phyloP scores from a whole-genome alignment of 176 grass and related monocot species.

The Chloris gayana region DNA sequence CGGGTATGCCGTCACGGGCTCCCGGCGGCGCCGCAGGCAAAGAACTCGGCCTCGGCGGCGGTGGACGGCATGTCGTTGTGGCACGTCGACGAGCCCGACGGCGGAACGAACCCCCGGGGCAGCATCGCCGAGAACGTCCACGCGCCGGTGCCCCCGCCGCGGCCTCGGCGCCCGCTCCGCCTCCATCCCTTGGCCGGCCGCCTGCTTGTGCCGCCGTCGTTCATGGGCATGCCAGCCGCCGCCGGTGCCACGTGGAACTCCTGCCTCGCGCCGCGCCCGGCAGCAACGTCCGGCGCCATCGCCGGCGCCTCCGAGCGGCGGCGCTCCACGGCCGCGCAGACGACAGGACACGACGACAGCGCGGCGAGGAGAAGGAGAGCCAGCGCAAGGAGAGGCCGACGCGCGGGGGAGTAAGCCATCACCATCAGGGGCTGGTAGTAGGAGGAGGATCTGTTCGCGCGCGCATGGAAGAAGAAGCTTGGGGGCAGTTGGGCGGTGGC shows the following conservation, averaged over 20 bases:
- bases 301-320: not conserved
- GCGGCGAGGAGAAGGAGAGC: not conserved
- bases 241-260: not conserved
- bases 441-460: not conserved
- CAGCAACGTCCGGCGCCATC: not conserved
- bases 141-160: slow-evolving; percentile 27
- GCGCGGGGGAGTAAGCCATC: slow-evolving; percentile 29
- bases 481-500: not conserved
- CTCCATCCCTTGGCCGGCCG: not conserved
- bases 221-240: not conserved
- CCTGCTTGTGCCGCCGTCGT: not conserved
- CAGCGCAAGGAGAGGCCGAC: not conserved
- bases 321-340: not conserved
- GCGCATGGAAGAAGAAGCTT: slow-evolving; percentile 12
- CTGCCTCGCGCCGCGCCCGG: not conserved
- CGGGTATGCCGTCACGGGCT: slow-evolving; percentile 9
- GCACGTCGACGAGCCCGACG: slow-evolving; percentile 58
- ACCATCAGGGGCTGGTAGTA: slow-evolving; percentile 8
- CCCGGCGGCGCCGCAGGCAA: slow-evolving; percentile 7
- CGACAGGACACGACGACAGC: not conserved
- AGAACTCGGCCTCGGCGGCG: slow-evolving; percentile 22
- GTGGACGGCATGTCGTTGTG: slow-evolving; percentile 62
- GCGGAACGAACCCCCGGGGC: slow-evolving; percentile 57
- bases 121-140: slow-evolving; percentile 68
- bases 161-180: not conserved